Conservation (phyloP, 495 filamentous ascomycete genomes). For the Astrocystis sublimbata region DNA sequence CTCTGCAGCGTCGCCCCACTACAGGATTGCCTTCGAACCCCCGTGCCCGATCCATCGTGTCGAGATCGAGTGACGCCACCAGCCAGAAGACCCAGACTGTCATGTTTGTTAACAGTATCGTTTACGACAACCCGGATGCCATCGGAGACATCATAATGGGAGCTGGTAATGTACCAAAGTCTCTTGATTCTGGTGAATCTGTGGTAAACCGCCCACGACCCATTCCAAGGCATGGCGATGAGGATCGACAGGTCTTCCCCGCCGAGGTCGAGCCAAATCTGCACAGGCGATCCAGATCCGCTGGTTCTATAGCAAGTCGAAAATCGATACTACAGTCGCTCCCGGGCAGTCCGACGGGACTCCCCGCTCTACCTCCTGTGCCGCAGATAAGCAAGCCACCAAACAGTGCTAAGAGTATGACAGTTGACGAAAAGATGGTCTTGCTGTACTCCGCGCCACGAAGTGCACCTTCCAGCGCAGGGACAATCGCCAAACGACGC, state of each 20-base stretch:
- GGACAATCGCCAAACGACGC: slow-evolving; percentile 27
- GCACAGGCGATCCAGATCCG: slow-evolving; percentile 49
- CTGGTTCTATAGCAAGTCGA: slow-evolving; percentile 39
- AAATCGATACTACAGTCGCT: slow-evolving; percentile 47
- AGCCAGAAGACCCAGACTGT: slow-evolving; percentile 46
- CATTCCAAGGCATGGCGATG: slow-evolving; percentile 45
- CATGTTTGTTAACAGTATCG: slow-evolving; percentile 55
- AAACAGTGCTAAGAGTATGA: slow-evolving; percentile 56
- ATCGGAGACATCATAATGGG: slow-evolving; percentile 49
- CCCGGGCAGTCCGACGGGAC: slow-evolving; percentile 49
- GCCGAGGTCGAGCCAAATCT: slow-evolving; percentile 38
- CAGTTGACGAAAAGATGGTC: slow-evolving; percentile 53
- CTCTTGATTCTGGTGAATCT: slow-evolving; percentile 32
- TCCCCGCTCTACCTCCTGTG: slow-evolving; percentile 48
- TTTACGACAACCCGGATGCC: slow-evolving; percentile 48
- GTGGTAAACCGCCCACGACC: slow-evolving; percentile 56
- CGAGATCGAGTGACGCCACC: slow-evolving; percentile 30
- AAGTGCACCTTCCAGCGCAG: slow-evolving; percentile 28
- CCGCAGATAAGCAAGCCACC: slow-evolving; percentile 40
- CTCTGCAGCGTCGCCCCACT: slow-evolving; percentile 48
- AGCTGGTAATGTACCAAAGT: slow-evolving; percentile 31
- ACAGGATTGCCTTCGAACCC: slow-evolving; percentile 54
- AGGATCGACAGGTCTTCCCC: slow-evolving; percentile 42
- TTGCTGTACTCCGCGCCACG: slow-evolving; percentile 48
- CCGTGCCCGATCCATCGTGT: slow-evolving; percentile 41